phyloP scores from a whole-genome alignment of 306 rosid genomes.

The Fragaria vesca region DNA sequence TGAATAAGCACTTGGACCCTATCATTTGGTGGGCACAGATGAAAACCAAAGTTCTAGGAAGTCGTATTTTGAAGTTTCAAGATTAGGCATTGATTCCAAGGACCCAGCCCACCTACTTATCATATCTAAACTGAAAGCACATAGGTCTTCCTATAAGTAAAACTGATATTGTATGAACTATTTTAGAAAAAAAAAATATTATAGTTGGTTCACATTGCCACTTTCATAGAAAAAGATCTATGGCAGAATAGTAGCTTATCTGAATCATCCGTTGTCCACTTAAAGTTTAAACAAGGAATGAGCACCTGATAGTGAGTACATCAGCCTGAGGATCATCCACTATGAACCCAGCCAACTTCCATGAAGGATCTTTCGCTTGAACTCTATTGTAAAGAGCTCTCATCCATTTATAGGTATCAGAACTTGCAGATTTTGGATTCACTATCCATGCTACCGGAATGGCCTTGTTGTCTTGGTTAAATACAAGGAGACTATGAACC shows the following conservation, averaged over 20 bases:
- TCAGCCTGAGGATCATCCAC: slow-evolving; percentile 82
- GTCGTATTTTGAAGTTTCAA: neutral
- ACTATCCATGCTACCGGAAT: slow-evolving; percentile 94
- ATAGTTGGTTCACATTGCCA: slow-evolving; percentile 4
- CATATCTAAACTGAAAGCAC: neutral
- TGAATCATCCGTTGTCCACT: neutral
- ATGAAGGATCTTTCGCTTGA: slow-evolving; percentile 69
- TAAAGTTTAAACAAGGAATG: neutral
- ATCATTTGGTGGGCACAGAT: neutral
- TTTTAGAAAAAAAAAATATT: no score
- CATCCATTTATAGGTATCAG: slow-evolving; percentile 84
- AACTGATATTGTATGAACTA: neutral
- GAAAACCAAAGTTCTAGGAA: neutral
- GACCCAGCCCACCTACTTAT: neutral
- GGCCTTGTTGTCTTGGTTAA: slow-evolving; percentile 85
- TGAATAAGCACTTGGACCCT: neutral
- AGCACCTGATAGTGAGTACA: slow-evolving; percentile 72
- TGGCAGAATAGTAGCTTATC: neutral
- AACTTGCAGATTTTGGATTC: slow-evolving; percentile 60
- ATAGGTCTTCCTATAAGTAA: neutral
- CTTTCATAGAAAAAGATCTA: neutral
- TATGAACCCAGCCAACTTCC: slow-evolving; percentile 88
- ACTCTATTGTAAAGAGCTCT: slow-evolving; percentile 86
- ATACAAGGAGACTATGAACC: slow-evolving; percentile 84
- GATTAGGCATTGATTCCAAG: neutral